Percentiles rank a stretch among this genome's conserved stretches.
These are phyloP conservation scores for Linaria vulgaris DNA, from an alignment of 257 asterid genomes.

Conservation along the genomic window DNA sequence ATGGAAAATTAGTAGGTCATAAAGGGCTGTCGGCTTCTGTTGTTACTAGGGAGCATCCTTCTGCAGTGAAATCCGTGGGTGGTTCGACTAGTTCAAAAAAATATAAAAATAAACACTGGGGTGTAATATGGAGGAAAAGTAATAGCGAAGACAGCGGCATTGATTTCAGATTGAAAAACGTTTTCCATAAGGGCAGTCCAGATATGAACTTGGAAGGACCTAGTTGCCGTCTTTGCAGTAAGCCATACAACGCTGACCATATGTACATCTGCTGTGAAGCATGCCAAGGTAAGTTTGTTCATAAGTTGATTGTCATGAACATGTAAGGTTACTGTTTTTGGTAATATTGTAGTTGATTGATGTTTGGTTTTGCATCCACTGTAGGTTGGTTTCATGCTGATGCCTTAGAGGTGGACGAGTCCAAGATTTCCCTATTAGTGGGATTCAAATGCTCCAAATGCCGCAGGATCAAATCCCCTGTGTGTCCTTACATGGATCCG, in stretches of 20 bases:
- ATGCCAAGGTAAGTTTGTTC: constrained; percentile 57
- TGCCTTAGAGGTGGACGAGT: constrained; percentile 65
- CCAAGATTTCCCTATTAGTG: constrained; percentile 41
- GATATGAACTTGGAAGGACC: constrained; percentile 29
- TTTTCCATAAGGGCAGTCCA: constrained; percentile 52
- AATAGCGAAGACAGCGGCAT: constrained; percentile 40
- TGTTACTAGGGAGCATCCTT: constrained; percentile 32
- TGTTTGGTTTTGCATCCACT: constrained; percentile 26
- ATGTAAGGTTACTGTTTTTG: constrained; percentile 15
- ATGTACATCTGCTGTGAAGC: constrained; percentile 71
- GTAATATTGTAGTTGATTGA: constrained; percentile 12
- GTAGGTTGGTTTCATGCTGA: constrained; percentile 93
- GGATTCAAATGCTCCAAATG: constrained; percentile 89
- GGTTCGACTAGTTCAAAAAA: constrained; percentile 37
- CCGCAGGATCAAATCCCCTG: constrained; percentile 68
- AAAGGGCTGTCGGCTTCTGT: constrained; percentile 38
- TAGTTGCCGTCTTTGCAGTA: constrained; percentile 56
- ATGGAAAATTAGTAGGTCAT: constrained; percentile 27
- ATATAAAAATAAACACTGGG: constrained; percentile 52
- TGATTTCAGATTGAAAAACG: constrained; percentile 54
- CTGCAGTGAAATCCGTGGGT: constrained; percentile 38
- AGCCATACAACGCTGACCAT: constrained; percentile 50
- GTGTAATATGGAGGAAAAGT: constrained; percentile 70
- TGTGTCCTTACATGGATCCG: constrained; percentile 57
- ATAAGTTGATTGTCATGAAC: constrained; percentile 14